Evolutionary conservation across 2,329 filamentous ascomycete species (phyloP).

Genomic region (Cytospora schulzeri): DNA sequence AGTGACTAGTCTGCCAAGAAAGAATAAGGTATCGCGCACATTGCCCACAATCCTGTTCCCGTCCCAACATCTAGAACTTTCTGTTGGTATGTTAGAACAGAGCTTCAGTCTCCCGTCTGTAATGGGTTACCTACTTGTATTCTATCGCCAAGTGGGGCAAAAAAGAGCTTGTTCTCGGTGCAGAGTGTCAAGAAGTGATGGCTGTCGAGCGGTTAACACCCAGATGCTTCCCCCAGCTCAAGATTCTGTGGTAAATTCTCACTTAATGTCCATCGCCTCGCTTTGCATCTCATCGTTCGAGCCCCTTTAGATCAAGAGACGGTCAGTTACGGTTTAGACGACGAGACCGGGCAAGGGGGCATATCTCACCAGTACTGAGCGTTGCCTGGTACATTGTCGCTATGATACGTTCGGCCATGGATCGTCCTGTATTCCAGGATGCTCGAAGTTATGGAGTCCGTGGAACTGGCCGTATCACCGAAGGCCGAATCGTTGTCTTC

Average conservation of each 20-base stretch:
- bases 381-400: conserved; percentile 21
- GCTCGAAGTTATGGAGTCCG: conserved; percentile 24
- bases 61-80: conserved; percentile 55
- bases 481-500: conserved; percentile 27
- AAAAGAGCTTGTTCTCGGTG: conserved; percentile 32
- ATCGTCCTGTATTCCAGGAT: conserved; percentile 27
- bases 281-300: conserved; percentile 38
- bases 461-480: conserved; percentile 25
- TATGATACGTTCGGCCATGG: conserved; percentile 28
- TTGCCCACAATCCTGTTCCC: conserved; percentile 56
- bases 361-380: conserved; percentile 26
- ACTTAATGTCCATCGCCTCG: conserved; percentile 38
- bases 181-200: conserved; percentile 34
- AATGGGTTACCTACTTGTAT: conserved; percentile 19
- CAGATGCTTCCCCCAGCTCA: too few species aligned
- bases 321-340: not conserved
- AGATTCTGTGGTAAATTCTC: not conserved
- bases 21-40: conserved; percentile 21
- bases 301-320: conserved; percentile 18
- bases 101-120: not conserved
- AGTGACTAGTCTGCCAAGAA: not conserved
- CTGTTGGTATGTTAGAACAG: conserved; percentile 15
- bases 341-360: conserved; percentile 43
- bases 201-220: conserved; percentile 23
- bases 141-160: conserved; percentile 32